Base-by-base conservation (phyloP, 108 stramenopile genomes). In the Nitzschia sp. region DNA sequence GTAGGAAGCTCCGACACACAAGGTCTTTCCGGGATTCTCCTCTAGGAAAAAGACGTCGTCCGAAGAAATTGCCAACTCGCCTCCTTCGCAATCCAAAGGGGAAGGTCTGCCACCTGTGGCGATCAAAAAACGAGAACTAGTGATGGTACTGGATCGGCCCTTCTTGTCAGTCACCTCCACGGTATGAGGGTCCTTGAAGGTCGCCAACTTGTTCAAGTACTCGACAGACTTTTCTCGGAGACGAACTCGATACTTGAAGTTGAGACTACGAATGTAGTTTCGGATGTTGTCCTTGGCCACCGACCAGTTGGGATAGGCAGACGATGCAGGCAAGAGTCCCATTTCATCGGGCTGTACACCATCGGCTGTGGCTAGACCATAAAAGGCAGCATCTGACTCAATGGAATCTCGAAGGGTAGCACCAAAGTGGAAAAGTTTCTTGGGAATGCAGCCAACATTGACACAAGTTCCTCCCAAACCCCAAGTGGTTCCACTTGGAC, bases 401-500 rank as follows among this genome's bases (percentile, higher is more conserved):
- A 84, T 61, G 8, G 62, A 26, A 53, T 92, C 88, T 34, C 83
- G 72, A 10, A 96, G 38, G 11, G 87, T 40, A 7, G 93, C 89
- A 21, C 92, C 94, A 53, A 86, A 80, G 70, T 99, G 97, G 89
- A 95, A 97, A 11, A 99, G 82, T 67, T 99, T 98, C 81, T 98
- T 98, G 60, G 99, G 99, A 69, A 99, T 98, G 82, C 99, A 99
- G 20, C 98, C 90, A 9, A 92, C 91, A 63, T 92, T 89, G 66
- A 99, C 99, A 73, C 97, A 98, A 3, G 98, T 99, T 21, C 99
- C 99, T 12, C 99, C 99, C 21, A 99, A 75, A 17, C 97, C 98
- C 98, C 98, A 98, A 22, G 77, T 84, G 59, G 94, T 91, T 60
- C 97, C 97, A 15, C 82, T 80, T 6, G 96, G 95, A 46, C 85